phyloP scores from a whole-genome alignment of 2,329 filamentous ascomycete species.

The Calcarisporium arbuscula region DNA sequence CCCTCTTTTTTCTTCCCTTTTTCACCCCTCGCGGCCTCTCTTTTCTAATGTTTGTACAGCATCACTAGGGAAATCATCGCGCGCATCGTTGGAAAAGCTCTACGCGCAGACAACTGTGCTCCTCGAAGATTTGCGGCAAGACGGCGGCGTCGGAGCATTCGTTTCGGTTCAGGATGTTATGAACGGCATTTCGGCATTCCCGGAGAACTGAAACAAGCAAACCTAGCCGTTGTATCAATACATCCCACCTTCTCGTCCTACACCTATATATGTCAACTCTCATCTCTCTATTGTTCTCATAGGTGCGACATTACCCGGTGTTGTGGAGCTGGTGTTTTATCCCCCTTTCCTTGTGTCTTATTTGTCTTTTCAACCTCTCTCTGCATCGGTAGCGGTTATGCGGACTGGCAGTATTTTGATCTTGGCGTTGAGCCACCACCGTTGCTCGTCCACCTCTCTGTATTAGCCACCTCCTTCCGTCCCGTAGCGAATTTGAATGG shows the following conservation, averaged over 20 bases:
- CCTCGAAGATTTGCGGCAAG: slow-evolving; percentile 72
- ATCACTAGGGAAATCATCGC: slow-evolving; percentile 82
- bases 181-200: slow-evolving; percentile 36
- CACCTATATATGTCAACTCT: not conserved
- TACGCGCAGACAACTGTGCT: slow-evolving; percentile 83
- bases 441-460: too few species aligned
- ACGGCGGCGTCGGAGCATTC: slow-evolving; percentile 77
- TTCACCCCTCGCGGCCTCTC: too few species aligned
- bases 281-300: too few species aligned
- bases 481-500: too few species aligned
- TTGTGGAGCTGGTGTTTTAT: too few species aligned
- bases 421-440: too few species aligned
- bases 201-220: slow-evolving; percentile 20
- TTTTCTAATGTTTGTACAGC: slow-evolving; percentile 52
- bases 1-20: not conserved
- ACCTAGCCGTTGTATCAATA: not conserved
- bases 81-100: slow-evolving; percentile 76
- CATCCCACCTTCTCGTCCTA: not conserved
- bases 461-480: too few species aligned
- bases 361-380: too few species aligned
- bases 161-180: slow-evolving; percentile 54
- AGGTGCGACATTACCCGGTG: too few species aligned
- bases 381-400: too few species aligned
- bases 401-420: too few species aligned
- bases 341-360: too few species aligned